phyloP scores from a whole-genome alignment of 257 asterid species.

The Lycium barbarum region DNA sequence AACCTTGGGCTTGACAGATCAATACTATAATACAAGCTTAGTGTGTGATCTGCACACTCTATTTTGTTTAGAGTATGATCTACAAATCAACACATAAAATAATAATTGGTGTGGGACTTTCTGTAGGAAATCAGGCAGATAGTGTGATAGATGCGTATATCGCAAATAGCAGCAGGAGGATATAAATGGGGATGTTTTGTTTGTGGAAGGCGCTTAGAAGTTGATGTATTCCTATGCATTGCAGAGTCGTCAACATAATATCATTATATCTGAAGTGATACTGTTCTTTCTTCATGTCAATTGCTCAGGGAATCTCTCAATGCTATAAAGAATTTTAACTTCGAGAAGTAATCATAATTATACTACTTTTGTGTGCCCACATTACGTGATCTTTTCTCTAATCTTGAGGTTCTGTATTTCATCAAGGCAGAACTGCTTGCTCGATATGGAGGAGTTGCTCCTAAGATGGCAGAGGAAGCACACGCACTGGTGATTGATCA shows the following conservation, averaged over 20 bases:
- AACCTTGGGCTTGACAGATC: background rate
- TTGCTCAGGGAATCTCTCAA: background rate
- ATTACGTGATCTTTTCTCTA: background rate
- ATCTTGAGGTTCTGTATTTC: constrained; percentile 26
- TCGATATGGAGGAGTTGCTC: constrained; percentile 94
- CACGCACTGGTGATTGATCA: constrained; percentile 86
- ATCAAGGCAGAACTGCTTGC: constrained; percentile 91
- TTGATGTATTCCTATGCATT: background rate
- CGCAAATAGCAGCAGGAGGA: background rate
- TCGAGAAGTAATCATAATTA: background rate
- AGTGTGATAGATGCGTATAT: background rate
- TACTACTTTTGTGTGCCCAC: background rate
- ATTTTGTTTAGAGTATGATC: background rate
- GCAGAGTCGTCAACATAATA: constrained; percentile 3
- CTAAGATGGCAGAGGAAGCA: constrained; percentile 99
- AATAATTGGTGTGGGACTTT: background rate
- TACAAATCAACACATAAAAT: constrained; percentile 11
- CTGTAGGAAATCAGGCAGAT: background rate
- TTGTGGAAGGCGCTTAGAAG: background rate
- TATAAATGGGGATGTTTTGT: background rate
- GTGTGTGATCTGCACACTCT: background rate
- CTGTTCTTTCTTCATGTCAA: background rate
- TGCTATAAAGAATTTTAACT: background rate
- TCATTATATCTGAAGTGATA: background rate
- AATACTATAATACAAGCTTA: background rate